Base-by-base conservation (phyloP, 2,329 filamentous ascomycete genomes). In the Pseudogymnoascus sp. region DNA sequence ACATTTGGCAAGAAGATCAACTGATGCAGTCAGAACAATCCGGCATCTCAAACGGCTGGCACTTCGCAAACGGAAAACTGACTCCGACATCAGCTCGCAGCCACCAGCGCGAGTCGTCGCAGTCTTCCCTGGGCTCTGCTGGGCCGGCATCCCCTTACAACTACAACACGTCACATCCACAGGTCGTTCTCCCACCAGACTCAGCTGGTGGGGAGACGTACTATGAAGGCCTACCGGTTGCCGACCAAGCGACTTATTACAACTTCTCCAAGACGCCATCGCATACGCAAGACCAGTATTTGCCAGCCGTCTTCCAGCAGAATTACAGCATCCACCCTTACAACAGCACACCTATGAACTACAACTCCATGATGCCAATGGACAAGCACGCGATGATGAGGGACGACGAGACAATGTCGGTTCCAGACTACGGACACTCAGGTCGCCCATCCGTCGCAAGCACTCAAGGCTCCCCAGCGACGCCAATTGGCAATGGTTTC, bases 391-490 rank as follows among this genome's bases (percentile, higher is more conserved):
- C 62, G 57, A 37, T 43, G 19, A 60, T 64, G 61, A 67, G 66
- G 45, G 65, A 71, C 66, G 68, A 68, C 7, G 73, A 72, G 28
- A 36, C 73, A 66, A 71, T 74, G 69, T 67, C 71, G 66, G 68
- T 69, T 10, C 70, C 73, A 19, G 72, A 73, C 19, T 69, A 71
- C 61, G 67, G 64, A 16, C 66, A 68, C 37, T 67, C 68, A 64
- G 68, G 64, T 14, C 64, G 72, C 62, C 69, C 69, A 54, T 85
- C 83, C 64, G 83, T 83, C 77, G 81, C 83, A 69, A 86, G 83
- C 69, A 85, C 82, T 6, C 80, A 81, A 77, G 84, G 86, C 76
- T 86, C 83, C 77, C 85, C 84, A 6, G 81, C 79, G 63, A 86
- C 83, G 60, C 83, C 83, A 65, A 78, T 80, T 2, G 75, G 79